Percentiles rank a stretch among this genome's conserved stretches.
Evolutionary conservation across 306 rosid genomes (phyloP).

Genomic region (Acmispon strigosus): DNA sequence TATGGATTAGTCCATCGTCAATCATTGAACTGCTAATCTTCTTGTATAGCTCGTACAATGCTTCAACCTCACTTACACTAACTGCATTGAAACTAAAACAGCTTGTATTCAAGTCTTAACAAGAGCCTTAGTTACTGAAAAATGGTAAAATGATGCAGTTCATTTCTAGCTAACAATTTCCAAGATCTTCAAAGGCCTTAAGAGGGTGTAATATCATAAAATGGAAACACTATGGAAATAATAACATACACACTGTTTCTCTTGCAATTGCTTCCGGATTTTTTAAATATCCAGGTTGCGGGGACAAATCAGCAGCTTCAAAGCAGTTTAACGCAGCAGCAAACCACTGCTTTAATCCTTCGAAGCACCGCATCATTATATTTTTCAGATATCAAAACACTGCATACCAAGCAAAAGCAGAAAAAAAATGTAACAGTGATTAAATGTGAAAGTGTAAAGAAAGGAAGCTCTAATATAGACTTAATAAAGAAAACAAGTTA

Average conservation of each 20-base stretch:
- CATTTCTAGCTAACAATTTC: not conserved
- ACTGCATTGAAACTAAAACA: conserved; percentile 43
- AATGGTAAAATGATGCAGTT: not conserved
- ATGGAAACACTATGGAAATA: conserved; percentile 4
- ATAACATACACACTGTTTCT: conserved; percentile 62
- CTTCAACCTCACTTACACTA: conserved; percentile 84
- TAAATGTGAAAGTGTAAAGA: not conserved
- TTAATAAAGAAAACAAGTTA: not conserved
- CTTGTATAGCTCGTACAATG: conserved; percentile 72
- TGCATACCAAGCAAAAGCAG: conserved; percentile 42
- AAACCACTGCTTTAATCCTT: conserved; percentile 48
- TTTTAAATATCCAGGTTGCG: conserved; percentile 36
- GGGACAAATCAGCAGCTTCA: conserved; percentile 15
- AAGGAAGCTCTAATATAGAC: not conserved
- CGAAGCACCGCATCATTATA: conserved; percentile 62
- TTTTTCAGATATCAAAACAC: conserved; percentile 45
- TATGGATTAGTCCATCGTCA: conserved; percentile 75
- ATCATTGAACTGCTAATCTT: conserved; percentile 64
- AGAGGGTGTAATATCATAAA: not conserved
- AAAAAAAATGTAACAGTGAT: not conserved
- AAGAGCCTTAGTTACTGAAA: not conserved
- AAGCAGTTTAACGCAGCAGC: conserved; percentile 40
- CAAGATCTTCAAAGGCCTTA: not conserved
- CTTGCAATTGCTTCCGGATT: conserved; percentile 67
- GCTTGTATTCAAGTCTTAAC: not conserved